These are phyloP conservation scores for Elasticomyces elasticus DNA, from an alignment of 495 filamentous ascomycete genomes.

Conservation along the genomic window DNA sequence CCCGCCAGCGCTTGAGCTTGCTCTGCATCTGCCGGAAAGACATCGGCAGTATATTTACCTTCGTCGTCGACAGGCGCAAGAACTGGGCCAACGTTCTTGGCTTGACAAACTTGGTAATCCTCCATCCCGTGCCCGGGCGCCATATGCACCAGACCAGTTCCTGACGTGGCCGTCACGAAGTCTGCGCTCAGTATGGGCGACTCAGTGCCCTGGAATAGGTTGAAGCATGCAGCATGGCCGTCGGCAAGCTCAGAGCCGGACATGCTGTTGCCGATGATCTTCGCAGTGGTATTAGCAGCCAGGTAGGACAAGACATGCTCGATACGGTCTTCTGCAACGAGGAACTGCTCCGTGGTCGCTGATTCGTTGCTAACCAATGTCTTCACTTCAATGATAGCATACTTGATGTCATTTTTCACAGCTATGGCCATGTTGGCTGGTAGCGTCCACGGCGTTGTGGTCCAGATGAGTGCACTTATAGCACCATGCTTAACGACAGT, in stretches of 20 bases:
- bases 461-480: slow-evolving; percentile 81
- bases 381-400: slow-evolving; percentile 54
- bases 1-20: slow-evolving; percentile 40
- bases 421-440: slow-evolving; percentile 88
- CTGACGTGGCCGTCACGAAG: slow-evolving; percentile 79
- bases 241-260: slow-evolving; percentile 52
- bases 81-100: slow-evolving; percentile 49
- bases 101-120: slow-evolving; percentile 75
- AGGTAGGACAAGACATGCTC: slow-evolving; percentile 37
- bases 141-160: slow-evolving; percentile 84
- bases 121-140: slow-evolving; percentile 95
- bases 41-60: slow-evolving; percentile 67
- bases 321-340: slow-evolving; percentile 58
- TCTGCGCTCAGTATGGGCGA: slow-evolving; percentile 62
- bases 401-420: slow-evolving; percentile 60
- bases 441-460: slow-evolving; percentile 94
- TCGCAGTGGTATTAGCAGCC: neutral
- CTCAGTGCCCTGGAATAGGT: slow-evolving; percentile 48
- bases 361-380: neutral
- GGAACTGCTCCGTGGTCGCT: slow-evolving; percentile 33
- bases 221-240: slow-evolving; percentile 52
- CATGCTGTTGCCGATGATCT: slow-evolving; percentile 48
- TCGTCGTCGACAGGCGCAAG: slow-evolving; percentile 73
- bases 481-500: slow-evolving; percentile 21
- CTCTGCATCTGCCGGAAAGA: slow-evolving; percentile 49